Evolutionary conservation across 176 grass and related monocot genomes (phyloP), one percentile per base, ranked within the genome.

Genomic region (Secale cereale): DNA sequence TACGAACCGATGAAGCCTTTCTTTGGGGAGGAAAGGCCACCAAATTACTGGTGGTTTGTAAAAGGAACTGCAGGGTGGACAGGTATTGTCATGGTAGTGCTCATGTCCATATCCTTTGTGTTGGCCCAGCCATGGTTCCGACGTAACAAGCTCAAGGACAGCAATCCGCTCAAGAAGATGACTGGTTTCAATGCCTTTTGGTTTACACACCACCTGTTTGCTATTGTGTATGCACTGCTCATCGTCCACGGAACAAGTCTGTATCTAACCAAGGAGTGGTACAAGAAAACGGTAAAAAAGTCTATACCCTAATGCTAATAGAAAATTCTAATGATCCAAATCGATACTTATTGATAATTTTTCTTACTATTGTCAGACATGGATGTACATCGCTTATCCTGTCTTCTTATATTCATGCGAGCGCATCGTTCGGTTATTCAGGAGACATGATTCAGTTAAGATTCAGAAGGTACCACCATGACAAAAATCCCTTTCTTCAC

Each of bases 41-140:
- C 78, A 84, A 94, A 95, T 74, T 98, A 98, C 60, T 98, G 91
- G 95, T 98, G 95, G 95, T 98, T 98, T 89, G 91, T 98, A 54
- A 86, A 98, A 85, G 95, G 95, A 20, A 98, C 91, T 33, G 95
- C 94, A 70, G 95, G 95, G 6, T 98, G 92, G 95, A 98, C 95
- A 32, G 95, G 95, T 26, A 22, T 98, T 37, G 15, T 79, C 75
- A 98, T 98, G 91, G 72, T 98, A 11, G 46, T 94, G 68, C 88
- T 98, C 74, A 98, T 98, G 95, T 28, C 91, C 72, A 83, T 95
- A 36, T 85, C 95, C 57, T 98, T 89, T 80, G 80, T 85, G 57
- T 87, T 98, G 59, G 95, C 95, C 64, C 86, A 92, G 30, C 95
- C 95, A 66, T 98, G 95, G 95, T 98, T 98, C 74, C 89, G 95